Evolutionary conservation across 768 basidiomycete genomes (phyloP).

Genomic region (Sporobolomyces pararoseus): DNA sequence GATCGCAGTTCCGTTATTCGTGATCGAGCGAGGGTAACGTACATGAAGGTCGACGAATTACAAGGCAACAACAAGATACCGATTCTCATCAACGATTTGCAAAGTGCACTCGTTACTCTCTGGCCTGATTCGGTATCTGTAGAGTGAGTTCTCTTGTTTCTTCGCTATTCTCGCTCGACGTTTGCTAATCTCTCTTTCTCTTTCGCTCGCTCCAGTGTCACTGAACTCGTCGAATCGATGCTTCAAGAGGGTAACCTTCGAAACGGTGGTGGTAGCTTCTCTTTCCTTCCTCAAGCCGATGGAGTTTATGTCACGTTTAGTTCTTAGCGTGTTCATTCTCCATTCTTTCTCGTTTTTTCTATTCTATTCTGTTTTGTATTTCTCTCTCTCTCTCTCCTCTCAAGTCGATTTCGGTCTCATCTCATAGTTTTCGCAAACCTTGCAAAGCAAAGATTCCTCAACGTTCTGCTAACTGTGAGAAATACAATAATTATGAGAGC

Average conservation of each 20-base stretch:
- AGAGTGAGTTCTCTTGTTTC: slow-evolving; percentile 11
- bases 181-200: slow-evolving; percentile 8
- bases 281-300: slow-evolving; percentile 36
- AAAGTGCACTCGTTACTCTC: slow-evolving; percentile 41
- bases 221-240: slow-evolving; percentile 43
- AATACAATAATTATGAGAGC: too few species aligned
- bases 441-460: too few species aligned
- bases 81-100: slow-evolving; percentile 41
- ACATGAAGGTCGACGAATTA: slow-evolving; percentile 43
- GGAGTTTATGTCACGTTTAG: slow-evolving; percentile 24
- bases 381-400: neutral
- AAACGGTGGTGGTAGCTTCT: slow-evolving; percentile 43
- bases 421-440: too few species aligned
- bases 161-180: neutral
- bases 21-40: slow-evolving; percentile 42
- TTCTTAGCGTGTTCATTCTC: neutral
- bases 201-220: slow-evolving; percentile 13
- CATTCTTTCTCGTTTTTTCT: neutral
- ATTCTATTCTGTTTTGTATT: neutral
- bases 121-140: slow-evolving; percentile 40
- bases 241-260: slow-evolving; percentile 35
- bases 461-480: too few species aligned
- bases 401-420: neutral
- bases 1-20: slow-evolving; percentile 39
- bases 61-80: slow-evolving; percentile 17